Conservation (phyloP, 495 filamentous ascomycete species). For the Penicillium roqueforti region DNA sequence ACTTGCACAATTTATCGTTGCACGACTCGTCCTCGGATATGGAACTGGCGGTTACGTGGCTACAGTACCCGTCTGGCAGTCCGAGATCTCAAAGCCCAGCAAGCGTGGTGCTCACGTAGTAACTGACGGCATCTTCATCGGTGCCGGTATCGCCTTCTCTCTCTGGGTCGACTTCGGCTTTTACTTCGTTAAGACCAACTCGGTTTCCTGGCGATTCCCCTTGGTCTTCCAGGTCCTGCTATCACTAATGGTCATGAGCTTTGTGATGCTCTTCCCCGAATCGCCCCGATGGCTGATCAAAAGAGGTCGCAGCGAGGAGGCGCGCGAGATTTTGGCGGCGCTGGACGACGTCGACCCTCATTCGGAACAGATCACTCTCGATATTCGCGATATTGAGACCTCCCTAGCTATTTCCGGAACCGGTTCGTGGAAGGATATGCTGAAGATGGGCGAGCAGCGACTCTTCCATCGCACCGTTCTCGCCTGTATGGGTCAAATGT, state of each 20-base stretch:
- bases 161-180: conserved; percentile 65
- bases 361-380: conserved; percentile 23
- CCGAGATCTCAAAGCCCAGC: conserved; percentile 56
- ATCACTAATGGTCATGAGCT: conserved; percentile 46
- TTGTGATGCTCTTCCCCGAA: conserved; percentile 52
- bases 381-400: conserved; percentile 37
- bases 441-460: conserved; percentile 31
- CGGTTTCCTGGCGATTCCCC: conserved; percentile 60
- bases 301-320: conserved; percentile 48
- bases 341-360: conserved; percentile 28
- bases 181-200: conserved; percentile 45
- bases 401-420: conserved; percentile 34
- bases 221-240: conserved; percentile 61
- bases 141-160: conserved; percentile 60
- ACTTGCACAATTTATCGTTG: conserved; percentile 38
- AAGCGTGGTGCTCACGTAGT: conserved; percentile 61
- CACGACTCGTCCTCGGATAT: conserved; percentile 54
- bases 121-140: conserved; percentile 62
- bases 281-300: conserved; percentile 59
- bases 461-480: conserved; percentile 33
- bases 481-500: conserved; percentile 29
- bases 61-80: conserved; percentile 61
- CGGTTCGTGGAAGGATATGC: conserved; percentile 29
- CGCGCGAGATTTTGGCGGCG: conserved; percentile 46
- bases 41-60: conserved; percentile 62